Conservation (phyloP, 352 stramenopile species). For the Pythium aquatile region DNA sequence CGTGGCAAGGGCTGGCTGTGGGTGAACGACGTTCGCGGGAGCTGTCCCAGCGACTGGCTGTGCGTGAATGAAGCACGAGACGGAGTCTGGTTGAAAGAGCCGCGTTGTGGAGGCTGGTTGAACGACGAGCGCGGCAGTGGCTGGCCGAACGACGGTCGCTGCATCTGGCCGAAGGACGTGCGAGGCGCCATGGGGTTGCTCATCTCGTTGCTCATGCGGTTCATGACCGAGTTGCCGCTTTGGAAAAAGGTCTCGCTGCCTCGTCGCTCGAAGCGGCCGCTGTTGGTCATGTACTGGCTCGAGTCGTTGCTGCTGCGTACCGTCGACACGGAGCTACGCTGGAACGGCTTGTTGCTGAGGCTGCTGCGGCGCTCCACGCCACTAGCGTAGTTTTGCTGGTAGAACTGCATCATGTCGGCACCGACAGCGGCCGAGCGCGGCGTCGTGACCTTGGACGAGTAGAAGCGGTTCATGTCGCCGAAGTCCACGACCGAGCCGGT, state of each 20-base stretch:
- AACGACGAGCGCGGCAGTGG: conserved; percentile 21
- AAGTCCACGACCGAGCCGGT: conserved; percentile 68
- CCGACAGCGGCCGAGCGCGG: conserved; percentile 25
- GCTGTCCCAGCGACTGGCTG: neutral
- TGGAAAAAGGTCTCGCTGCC: conserved; percentile 32
- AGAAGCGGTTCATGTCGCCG: conserved; percentile 81
- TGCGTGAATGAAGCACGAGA: neutral
- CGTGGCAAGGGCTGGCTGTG: conserved; percentile 16
- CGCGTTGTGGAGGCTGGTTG: neutral
- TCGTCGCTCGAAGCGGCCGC: conserved; percentile 22
- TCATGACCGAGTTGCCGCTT: conserved; percentile 26
- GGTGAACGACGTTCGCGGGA: conserved; percentile 22
- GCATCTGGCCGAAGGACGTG: conserved; percentile 16
- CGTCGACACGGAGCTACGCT: conserved; percentile 27
- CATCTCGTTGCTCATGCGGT: conserved; percentile 27
- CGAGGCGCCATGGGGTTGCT: conserved; percentile 8
- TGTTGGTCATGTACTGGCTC: conserved; percentile 18
- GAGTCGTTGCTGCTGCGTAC: conserved; percentile 28
- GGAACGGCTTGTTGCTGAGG: conserved; percentile 17
- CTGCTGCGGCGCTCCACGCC: conserved; percentile 21
- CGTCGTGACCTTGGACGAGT: conserved; percentile 31
- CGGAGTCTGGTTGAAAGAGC: neutral
- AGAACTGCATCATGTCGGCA: conserved; percentile 29
- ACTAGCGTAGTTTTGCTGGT: conserved; percentile 32
- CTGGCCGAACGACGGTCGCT: conserved; percentile 3